These are phyloP conservation scores for Lignosus rhinocerotis DNA, from an alignment of 1,284 basidiomycete species.

Conservation along the genomic window DNA sequence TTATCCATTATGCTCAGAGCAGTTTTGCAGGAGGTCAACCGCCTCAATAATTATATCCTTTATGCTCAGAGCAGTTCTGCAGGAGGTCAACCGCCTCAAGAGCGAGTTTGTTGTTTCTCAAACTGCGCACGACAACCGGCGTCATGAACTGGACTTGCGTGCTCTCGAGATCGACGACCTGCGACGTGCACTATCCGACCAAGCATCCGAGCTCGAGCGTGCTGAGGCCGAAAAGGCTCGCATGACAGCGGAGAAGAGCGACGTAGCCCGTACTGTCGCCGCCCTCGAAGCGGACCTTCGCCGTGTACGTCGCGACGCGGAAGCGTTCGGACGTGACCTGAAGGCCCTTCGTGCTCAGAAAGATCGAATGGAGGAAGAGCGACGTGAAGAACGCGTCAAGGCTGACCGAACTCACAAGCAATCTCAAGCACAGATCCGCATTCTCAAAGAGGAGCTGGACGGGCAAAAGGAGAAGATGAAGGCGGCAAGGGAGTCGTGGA, in stretches of 20 bases:
- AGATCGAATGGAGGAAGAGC: conserved; percentile 57
- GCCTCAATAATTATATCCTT: conserved; percentile 41
- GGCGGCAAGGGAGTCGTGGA: conserved; percentile 45
- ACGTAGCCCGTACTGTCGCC: conserved; percentile 61
- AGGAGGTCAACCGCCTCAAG: conserved; percentile 64
- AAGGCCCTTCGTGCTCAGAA: conserved; percentile 65
- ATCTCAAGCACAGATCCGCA: conserved; percentile 59
- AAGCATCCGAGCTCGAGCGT: conserved; percentile 63
- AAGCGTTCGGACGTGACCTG: conserved; percentile 75
- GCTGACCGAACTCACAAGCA: conserved; percentile 65
- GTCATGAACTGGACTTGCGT: conserved; percentile 70
- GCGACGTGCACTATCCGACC: conserved; percentile 57
- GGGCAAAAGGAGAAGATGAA: conserved; percentile 50
- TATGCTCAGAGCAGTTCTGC: conserved; percentile 4
- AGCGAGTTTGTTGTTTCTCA: conserved; percentile 60
- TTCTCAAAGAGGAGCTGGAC: conserved; percentile 71
- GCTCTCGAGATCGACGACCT: conserved; percentile 74
- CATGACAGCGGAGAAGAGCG: conserved; percentile 61
- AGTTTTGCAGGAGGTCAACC: conserved; percentile 50
- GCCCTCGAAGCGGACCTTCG: conserved; percentile 67
- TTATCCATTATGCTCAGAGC: neutral
- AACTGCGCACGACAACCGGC: conserved; percentile 67
- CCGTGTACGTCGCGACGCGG: conserved; percentile 71
- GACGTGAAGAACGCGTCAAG: conserved; percentile 43
- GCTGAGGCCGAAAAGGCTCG: conserved; percentile 60